Percentiles rank a stretch among this genome's conserved stretches.
phyloP scores from a whole-genome alignment of 495 filamentous ascomycete genomes.

The Geopyxis carbonaria region DNA sequence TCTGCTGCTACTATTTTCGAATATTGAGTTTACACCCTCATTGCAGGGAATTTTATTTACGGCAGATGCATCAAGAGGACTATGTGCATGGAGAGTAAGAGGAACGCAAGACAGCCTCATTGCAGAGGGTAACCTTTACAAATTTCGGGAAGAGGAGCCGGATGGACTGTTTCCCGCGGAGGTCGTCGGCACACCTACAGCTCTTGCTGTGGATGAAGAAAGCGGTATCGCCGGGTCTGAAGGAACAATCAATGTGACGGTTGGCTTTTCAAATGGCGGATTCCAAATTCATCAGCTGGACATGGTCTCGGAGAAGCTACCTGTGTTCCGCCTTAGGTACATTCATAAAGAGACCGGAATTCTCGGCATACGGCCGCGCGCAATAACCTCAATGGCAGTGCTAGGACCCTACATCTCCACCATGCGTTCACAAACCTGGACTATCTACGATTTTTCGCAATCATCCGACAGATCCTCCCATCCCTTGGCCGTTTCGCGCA shows the following conservation, averaged over 20 bases:
- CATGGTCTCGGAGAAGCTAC: conserved; percentile 30
- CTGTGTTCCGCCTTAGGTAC: conserved; percentile 21
- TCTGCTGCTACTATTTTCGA: background rate
- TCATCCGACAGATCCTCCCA: conserved; percentile 32
- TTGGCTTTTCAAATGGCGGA: conserved; percentile 64
- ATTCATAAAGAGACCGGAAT: conserved; percentile 3
- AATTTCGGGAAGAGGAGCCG: too few species aligned
- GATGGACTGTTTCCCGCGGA: conserved; percentile 26
- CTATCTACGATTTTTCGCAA: conserved; percentile 2
- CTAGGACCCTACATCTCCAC: conserved; percentile 62
- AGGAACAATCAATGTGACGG: conserved; percentile 34
- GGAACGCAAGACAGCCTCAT: conserved; percentile 33
- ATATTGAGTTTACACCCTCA: background rate
- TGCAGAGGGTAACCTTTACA: too few species aligned
- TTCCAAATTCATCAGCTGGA: conserved; percentile 53
- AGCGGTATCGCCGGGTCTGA: conserved; percentile 23
- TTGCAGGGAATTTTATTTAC: conserved; percentile 43
- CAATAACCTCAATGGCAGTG: conserved; percentile 59
- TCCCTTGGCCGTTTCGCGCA: conserved; percentile 54
- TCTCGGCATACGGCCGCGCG: background rate
- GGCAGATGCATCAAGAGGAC: conserved; percentile 48
- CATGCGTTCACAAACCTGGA: conserved; percentile 28
- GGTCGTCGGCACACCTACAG: conserved; percentile 37
- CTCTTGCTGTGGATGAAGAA: conserved; percentile 45
- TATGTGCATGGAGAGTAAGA: conserved; percentile 64